Conservation (phyloP, 78 protist species). For the Pigoraptor vietnamica region DNA sequence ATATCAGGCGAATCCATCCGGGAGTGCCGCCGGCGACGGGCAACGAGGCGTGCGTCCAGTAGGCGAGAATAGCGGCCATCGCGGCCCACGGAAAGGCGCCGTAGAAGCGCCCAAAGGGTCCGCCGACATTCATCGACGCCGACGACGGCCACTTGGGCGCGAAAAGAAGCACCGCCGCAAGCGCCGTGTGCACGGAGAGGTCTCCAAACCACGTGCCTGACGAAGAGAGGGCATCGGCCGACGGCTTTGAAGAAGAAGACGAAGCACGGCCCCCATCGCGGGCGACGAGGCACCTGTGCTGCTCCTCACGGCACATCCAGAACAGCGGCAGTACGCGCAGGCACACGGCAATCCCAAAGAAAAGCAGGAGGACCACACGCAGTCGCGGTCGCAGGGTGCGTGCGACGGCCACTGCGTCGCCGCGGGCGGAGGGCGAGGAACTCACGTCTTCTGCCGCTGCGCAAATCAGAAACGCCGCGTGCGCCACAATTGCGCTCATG, state of each 20-base stretch:
- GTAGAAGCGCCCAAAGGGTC: background rate
- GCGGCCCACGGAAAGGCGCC: background rate
- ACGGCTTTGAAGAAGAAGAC: no score
- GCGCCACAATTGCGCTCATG: background rate
- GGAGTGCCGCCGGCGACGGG: background rate
- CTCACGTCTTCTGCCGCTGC: background rate
- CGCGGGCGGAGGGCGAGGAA: no score
- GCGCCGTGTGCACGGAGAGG: background rate
- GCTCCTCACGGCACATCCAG: background rate
- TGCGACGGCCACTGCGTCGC: background rate
- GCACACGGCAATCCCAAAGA: background rate
- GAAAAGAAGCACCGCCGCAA: background rate
- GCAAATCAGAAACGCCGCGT: background rate
- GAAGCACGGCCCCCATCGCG: no score
- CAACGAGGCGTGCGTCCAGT: background rate
- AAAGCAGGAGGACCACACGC: background rate
- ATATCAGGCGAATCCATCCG: background rate
- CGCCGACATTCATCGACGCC: background rate
- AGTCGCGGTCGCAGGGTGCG: background rate
- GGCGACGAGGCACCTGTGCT: background rate
- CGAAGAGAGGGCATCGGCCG: no score
- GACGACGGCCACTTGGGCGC: background rate
- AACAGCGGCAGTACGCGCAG: background rate
- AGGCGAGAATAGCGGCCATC: background rate
- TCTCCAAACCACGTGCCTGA: background rate